Evolutionary conservation across 129 eudicot genomes (phyloP), one percentile per base, ranked within the genome.

Genomic region (Artemisia annua): DNA sequence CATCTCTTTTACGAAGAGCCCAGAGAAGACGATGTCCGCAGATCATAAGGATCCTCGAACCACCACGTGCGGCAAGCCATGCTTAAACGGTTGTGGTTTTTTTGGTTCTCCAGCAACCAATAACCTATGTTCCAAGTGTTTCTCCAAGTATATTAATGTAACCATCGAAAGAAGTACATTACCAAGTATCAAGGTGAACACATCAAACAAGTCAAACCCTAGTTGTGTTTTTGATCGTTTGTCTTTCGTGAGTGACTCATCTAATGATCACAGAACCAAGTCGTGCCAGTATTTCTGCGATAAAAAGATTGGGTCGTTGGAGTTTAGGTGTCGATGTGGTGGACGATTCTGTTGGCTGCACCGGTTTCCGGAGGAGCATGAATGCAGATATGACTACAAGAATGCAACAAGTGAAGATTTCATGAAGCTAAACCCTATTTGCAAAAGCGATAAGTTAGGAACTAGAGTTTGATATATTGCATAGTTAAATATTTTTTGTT

Each of bases 51-150:
- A 39, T 39, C 46, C 46, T 39, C 46, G 46, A 39, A 48, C 57
- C 59, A 67, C 39, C 20, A 12, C n/a, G 50, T 10, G 8, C 18
- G 19, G 9, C 50, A 1, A 20, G 12, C 57, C 55, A 9, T 81
- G 85, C 64, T 11, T 58, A 53, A 51, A 61, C 1, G 78, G 59
- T 3, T 80, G 85, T 63, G 88, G 83, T 11, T 80, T 80, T 53
- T 80, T 48, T 26, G 80, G 84, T 14, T 28, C 54, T 32, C 56
- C 79, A 48, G 57, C 56, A 26, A 73, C 58, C 4, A 32, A 48
- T 2, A 78, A 81, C 14, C 67, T 84, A 3, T 80, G 83, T 49
- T 73, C 81, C 43, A 57, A 28, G 66, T 84, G 88, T 68, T 85
- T 58, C 46, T 7, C 46, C 46, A 39, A 7, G 11, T 39, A 7